Evolutionary conservation across 345 rosid species (phyloP).

Genomic region (Salix koriyanagi): DNA sequence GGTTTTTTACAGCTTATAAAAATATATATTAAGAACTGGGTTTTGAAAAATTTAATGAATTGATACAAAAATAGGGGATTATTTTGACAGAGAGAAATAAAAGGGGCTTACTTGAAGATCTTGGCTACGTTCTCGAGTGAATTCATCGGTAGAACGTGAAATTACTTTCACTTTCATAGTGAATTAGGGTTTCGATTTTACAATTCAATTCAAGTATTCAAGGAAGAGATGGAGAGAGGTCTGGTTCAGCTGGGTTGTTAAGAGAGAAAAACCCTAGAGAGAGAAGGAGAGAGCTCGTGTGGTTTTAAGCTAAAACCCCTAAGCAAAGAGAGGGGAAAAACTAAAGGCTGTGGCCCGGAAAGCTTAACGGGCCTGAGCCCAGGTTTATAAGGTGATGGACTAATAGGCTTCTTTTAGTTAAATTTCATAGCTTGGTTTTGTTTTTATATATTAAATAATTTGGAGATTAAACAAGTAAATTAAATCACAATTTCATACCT

Average conservation of each 20-base stretch:
- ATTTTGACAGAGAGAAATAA: not conserved
- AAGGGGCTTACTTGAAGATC: conserved; percentile 66
- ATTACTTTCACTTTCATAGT: conserved; percentile 76
- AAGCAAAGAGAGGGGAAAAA: too few relatives aligned
- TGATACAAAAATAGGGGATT: not conserved
- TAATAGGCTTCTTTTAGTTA: too few relatives aligned
- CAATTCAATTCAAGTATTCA: not conserved
- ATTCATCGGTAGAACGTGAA: conserved; percentile 81
- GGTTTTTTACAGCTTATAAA: not conserved
- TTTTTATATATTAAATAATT: too few relatives aligned
- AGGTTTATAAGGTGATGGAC: too few relatives aligned
- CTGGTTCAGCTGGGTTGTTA: not conserved
- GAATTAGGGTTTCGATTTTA: not conserved
- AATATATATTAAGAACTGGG: not conserved
- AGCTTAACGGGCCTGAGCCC: too few relatives aligned
- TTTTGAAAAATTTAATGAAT: not conserved
- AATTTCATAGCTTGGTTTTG: too few relatives aligned
- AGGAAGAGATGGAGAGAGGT: not conserved
- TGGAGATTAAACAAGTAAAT: too few relatives aligned
- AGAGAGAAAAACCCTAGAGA: not conserved
- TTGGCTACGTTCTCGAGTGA: conserved; percentile 93
- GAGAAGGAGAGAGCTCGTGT: not conserved
- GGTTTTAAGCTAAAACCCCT: too few relatives aligned
- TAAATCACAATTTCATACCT: too few relatives aligned
- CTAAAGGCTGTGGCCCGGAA: too few relatives aligned